phyloP scores from a whole-genome alignment of 345 rosid genomes.

The Toxicodendron radicans region DNA sequence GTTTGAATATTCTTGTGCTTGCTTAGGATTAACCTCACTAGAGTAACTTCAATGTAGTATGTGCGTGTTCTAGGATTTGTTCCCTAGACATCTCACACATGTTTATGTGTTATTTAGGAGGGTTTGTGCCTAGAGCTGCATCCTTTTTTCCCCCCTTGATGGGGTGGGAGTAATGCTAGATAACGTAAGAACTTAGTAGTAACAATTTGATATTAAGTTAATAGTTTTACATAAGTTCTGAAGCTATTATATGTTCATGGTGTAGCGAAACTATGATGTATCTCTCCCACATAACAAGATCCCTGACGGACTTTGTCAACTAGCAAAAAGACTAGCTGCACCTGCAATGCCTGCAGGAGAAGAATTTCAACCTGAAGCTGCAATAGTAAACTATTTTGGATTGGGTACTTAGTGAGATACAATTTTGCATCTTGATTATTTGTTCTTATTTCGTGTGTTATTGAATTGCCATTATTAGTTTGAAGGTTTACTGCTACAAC shows the following conservation, averaged over 20 bases:
- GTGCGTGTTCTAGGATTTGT: not conserved
- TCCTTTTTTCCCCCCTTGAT: not conserved
- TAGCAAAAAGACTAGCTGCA: constrained; percentile 70
- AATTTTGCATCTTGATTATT: not conserved
- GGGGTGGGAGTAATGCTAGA: not conserved
- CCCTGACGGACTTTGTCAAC: constrained; percentile 70
- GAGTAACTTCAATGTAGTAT: not conserved
- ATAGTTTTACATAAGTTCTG: constrained; percentile 9
- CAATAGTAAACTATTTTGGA: constrained; percentile 87
- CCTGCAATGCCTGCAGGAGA: constrained; percentile 77
- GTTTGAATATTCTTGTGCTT: not conserved
- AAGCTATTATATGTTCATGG: constrained; percentile 16
- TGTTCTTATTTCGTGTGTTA: not conserved
- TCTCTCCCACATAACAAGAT: constrained; percentile 85
- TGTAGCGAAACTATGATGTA: constrained; percentile 73
- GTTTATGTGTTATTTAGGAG: not conserved
- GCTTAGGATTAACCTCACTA: not conserved
- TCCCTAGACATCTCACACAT: not conserved
- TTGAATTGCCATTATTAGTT: not conserved
- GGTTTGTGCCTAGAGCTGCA: not conserved
- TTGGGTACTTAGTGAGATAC: constrained; percentile 41
- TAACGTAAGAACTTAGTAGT: not conserved
- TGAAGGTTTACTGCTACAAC: not conserved
- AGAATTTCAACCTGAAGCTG: constrained; percentile 87
- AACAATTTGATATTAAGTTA: not conserved